Evolutionary conservation across 2,329 filamentous ascomycete genomes (phyloP), one percentile per base, ranked within the genome.

Genomic region (Colletotrichum neosansevieriae): DNA sequence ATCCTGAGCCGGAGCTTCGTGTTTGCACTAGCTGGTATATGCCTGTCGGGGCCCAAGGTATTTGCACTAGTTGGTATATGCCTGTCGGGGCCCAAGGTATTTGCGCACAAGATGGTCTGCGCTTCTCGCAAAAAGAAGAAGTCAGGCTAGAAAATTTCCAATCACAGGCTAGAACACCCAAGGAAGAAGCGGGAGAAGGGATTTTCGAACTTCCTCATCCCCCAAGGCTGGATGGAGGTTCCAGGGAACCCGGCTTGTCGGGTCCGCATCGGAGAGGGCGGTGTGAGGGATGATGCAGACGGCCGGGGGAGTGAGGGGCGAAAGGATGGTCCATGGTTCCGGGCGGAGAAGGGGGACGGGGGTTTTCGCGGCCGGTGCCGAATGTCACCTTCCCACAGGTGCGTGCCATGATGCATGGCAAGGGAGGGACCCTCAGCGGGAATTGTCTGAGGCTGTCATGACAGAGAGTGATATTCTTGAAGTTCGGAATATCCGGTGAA

Each of bases 361-460:
- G 32, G 34, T 12, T n/a, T 15, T 29, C 24, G 42, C 34, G 58
- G 58, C 38, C 21, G 63, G 50, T 45, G 58, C 42, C 63, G 58
- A 61, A 40, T 63, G 44, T 36, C 12, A 58, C 56, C 29, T 47
- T 40, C 12, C 50, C 17, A 38, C 15, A n/a, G 15, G 42, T 45
- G 3, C 7, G 49, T 13, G 36, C 36, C 29, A 53, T 29, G 47
- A 50, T 50, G 47, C 47, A 29, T 9, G 6, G 29, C 29, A 29
- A 29, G 1, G 29, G n/a, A n/a, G n/a, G 29, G 29, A 29, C 6
- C 29, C 9, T 29, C 6, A 29, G 29, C 29, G 29, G 7, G 6
- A 2, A 29, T 29, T 29, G 29, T 29, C 29, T 29, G 29, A 29
- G 29, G 36, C 13, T 38, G 15, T 1, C 2, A 45, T 45, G 42